Evolutionary conservation across 495 filamentous ascomycete species (phyloP), one percentile per base, ranked within the genome.

Genomic region (Xylaria bambusicola): DNA sequence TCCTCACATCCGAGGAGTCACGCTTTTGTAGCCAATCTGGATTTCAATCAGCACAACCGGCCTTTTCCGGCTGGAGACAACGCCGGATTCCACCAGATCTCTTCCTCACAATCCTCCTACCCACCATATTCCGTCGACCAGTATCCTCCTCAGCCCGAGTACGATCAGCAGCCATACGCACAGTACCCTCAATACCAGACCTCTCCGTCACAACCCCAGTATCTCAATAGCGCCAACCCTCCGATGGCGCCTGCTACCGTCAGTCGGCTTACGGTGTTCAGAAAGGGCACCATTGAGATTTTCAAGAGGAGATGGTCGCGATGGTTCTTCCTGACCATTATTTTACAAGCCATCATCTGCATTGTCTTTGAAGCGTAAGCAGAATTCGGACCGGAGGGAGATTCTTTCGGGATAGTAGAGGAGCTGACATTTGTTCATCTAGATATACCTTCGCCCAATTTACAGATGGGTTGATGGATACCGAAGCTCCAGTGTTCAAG

Each of bases 271-370:
- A 59, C 67, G 33, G 66, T 64, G 29, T 63, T 70, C 51, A 56
- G 35, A 44, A 70, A 66, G 55, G 64, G 66, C 51, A 73, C 64
- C n/a, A 60, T 59, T 52, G 64, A 68, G 56, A 71, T 86, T 63
- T 86, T 93, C 51, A 88, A 84, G 66, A 88, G 90, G 3, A 78
- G 78, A 65, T 98, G 95, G 95, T 91, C 92, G 2, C 94, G 92
- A 85, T 74, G 85, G 56, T 97, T 97, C 70, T 80, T 93, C 66
- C 67, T 87, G 61, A 77, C 89, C 38, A 85, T 92, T 29, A 71
- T 86, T 36, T 38, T 91, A 42, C 95, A 98, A 72, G 88, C 90
- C 36, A 71, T 88, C 29, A 83, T 93, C 46, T 87, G 88, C 29
- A 80, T 98, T 58, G 88, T 82, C 5, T 85, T 97, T 46, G 92